Conservation (phyloP, 176 grass and related monocot species). For the Secale cereale region DNA sequence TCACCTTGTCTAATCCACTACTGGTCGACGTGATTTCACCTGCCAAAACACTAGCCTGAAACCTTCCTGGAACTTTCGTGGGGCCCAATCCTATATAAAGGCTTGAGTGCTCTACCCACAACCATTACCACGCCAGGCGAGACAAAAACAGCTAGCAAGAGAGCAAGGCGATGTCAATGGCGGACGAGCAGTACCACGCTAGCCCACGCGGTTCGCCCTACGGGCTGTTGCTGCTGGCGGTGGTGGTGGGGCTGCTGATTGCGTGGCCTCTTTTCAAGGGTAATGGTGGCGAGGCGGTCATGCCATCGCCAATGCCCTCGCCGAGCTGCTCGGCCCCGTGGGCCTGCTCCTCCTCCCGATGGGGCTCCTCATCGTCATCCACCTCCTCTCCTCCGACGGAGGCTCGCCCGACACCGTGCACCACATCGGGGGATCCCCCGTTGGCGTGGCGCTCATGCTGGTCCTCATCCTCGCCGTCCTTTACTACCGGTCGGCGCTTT, state of each 20-base stretch:
- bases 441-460: slow-evolving; percentile 65
- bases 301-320: slow-evolving; percentile 37
- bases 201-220: slow-evolving; percentile 40
- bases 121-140: background rate
- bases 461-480: slow-evolving; percentile 66
- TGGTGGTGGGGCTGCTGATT: slow-evolving; percentile 51
- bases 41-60: no score
- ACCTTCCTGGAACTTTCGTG: no score
- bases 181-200: slow-evolving; percentile 37
- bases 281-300: slow-evolving; percentile 47
- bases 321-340: slow-evolving; percentile 54
- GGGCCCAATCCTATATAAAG: no score
- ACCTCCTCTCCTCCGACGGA: slow-evolving; percentile 64
- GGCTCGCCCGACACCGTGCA: slow-evolving; percentile 72
- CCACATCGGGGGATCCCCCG: slow-evolving; percentile 54
- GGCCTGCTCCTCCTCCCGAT: slow-evolving; percentile 70
- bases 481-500: slow-evolving; percentile 56
- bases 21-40: no score
- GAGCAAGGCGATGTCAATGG: slow-evolving; percentile 19
- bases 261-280: slow-evolving; percentile 55
- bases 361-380: slow-evolving; percentile 51
- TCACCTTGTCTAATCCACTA: no score
- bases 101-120: no score
- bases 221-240: slow-evolving; percentile 59
- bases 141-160: background rate